Evolutionary conservation across 495 filamentous ascomycete genomes (phyloP), one percentile per base, ranked within the genome.

Genomic region (Xylaria castorea): DNA sequence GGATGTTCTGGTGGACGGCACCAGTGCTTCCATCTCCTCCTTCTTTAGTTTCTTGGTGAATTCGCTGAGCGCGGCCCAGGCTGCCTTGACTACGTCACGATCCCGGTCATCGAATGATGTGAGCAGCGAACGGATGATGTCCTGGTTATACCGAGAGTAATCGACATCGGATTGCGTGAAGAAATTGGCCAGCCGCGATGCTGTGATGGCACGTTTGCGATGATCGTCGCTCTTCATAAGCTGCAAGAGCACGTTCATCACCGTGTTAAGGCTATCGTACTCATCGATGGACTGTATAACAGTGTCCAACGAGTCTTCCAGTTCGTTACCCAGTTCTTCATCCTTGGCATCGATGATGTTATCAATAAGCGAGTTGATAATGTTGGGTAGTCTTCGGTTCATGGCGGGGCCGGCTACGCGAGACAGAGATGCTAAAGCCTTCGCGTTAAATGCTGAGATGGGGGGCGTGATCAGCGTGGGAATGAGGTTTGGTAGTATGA

Each of bases 11-110:
- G 95, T 97, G 6, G 95, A 94, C 73, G 89, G 84, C 11, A 95
- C 94, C n/a, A 99, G 84, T 0, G 92, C 88, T 79, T 99, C 96
- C 96, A 99, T 98, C 82, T 98, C 96, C 81, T 99, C 96, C 80
- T 99, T 99, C 79, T 92, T 93, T 73, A 99, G 87, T 76, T 88
- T 90, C 79, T 93, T 93, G 27, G 94, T 97, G 75, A 99, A 89
- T 75, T 92, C 93, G 75, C 85, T 94, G 55, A 98, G 87, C 22
- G 97, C 96, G 46, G 89, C 88, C 96, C 97, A 98, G 22, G 95
- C 92, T 36, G 94, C 89, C 85, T 96, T 98, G 72, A 98, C 93
- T 14, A 98, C 96, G 14, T 91, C 90, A 73, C 80, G 81, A 78
- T 98, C 96, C 8, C 86, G 77, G 74, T 99, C 96, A 75, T 95